Conservation (phyloP, 192 early-diverging fungal species). For the Jimgerdemannia flammicorona region DNA sequence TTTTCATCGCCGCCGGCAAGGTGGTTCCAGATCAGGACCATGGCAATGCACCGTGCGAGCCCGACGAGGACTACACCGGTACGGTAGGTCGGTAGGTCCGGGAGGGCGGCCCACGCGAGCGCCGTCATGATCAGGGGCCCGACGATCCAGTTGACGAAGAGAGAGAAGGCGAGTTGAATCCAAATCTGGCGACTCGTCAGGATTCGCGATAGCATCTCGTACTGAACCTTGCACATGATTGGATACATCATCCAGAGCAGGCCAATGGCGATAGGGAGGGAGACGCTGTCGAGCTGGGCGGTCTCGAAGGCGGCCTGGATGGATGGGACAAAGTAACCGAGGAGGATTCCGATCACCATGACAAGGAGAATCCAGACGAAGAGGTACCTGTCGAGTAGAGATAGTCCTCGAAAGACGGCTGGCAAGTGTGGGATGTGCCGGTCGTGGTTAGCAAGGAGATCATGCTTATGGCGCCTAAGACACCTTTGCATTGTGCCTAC, state of each 20-base stretch:
- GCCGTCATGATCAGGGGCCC: conserved; percentile 63
- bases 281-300: conserved; percentile 59
- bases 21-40: conserved; percentile 77
- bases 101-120: conserved; percentile 63
- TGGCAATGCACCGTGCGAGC: conserved; percentile 61
- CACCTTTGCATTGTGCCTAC: too few species aligned
- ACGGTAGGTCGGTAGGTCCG: conserved; percentile 61
- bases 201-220: conserved; percentile 38
- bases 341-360: too few species aligned
- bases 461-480: too few species aligned
- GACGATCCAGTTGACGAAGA: conserved; percentile 65
- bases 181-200: conserved; percentile 39
- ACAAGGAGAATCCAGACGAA: too few species aligned
- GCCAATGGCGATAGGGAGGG: conserved; percentile 64
- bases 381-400: too few species aligned
- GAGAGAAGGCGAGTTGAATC: conserved; percentile 50
- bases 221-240: conserved; percentile 58
- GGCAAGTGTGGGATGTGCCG: too few species aligned
- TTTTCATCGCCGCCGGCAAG: conserved; percentile 61
- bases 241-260: conserved; percentile 74
- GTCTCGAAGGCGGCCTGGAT: conserved; percentile 47
- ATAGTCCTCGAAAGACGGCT: too few species aligned
- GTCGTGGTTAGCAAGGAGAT: too few species aligned
- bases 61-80: conserved; percentile 60
- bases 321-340: too few species aligned